A percentile compares a stretch with the other conserved stretches of the same genome.
These are phyloP conservation scores for Penicillium turbatum DNA, from an alignment of 495 filamentous ascomycete species.

Conservation along the genomic window DNA sequence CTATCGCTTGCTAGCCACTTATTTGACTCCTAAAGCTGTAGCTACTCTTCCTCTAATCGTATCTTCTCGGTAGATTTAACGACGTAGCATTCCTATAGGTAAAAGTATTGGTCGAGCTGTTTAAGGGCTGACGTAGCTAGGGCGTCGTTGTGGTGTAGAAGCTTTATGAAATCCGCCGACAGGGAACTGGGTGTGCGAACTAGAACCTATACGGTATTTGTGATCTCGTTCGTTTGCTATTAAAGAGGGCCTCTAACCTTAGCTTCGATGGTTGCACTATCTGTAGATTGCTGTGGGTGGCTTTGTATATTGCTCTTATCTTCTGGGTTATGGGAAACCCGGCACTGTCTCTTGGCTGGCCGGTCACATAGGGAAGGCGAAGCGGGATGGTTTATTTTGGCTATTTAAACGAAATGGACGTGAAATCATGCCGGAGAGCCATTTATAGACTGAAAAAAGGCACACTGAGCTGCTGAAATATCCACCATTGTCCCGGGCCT, in stretches of 20 bases:
- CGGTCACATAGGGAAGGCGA: too few relatives aligned
- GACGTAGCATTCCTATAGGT: neutral
- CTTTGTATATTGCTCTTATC: neutral
- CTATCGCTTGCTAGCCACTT: constrained; percentile 2
- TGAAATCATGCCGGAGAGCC: neutral
- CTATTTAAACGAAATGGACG: neutral
- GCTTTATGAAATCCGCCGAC: neutral
- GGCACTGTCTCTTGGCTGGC: too few relatives aligned
- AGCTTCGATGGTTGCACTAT: neutral
- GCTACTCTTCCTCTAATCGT: too few relatives aligned
- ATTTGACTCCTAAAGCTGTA: neutral
- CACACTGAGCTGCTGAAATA: neutral
- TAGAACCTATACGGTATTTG: neutral
- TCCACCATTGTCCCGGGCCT: neutral
- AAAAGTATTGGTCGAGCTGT: neutral
- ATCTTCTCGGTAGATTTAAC: neutral
- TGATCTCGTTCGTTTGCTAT: neutral
- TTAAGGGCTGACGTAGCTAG: neutral
- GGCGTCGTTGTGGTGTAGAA: neutral
- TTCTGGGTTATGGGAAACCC: neutral
- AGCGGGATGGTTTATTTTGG: too few relatives aligned
- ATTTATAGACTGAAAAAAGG: neutral
- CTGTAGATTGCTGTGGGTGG: neutral
- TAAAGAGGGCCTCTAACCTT: neutral
- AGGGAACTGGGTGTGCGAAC: neutral